These are phyloP conservation scores for Metschnikowia rubicola DNA, from an alignment of 805 yeast species.

Conservation along the genomic window DNA sequence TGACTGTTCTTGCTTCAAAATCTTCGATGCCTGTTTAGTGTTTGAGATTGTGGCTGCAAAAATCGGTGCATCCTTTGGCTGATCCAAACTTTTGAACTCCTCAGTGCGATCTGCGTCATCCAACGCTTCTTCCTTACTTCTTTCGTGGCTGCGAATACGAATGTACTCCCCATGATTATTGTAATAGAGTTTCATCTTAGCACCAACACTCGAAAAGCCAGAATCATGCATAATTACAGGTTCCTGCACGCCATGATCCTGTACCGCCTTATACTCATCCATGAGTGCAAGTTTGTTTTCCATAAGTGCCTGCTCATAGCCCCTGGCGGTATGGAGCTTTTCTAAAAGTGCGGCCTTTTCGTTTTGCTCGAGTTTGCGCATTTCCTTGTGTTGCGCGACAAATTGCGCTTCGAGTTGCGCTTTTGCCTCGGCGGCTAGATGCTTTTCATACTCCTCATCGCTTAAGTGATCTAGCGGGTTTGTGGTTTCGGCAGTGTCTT, in stretches of 20 bases:
- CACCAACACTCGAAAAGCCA: slow-evolving; percentile 3
- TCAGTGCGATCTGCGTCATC: slow-evolving; percentile 43
- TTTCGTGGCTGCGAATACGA: slow-evolving; percentile 33
- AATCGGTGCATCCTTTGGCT: not conserved
- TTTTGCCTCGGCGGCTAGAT: slow-evolving; percentile 3
- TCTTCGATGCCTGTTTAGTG: not conserved
- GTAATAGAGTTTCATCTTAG: slow-evolving; percentile 30
- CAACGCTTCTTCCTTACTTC: slow-evolving; percentile 39
- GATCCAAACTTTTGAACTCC: slow-evolving; percentile 15
- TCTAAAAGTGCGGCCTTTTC: slow-evolving; percentile 22
- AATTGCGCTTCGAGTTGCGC: slow-evolving; percentile 23
- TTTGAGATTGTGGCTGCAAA: not conserved
- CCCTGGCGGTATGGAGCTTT: slow-evolving; percentile 20
- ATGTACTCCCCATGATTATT: slow-evolving; percentile 43
- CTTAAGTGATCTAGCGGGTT: slow-evolving; percentile 9
- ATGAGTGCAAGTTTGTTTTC: slow-evolving; percentile 34
- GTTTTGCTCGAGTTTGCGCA: slow-evolving; percentile 16
- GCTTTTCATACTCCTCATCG: slow-evolving; percentile 29
- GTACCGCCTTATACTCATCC: slow-evolving; percentile 28
- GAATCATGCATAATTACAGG: not conserved
- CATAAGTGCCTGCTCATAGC: slow-evolving; percentile 38
- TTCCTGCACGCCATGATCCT: slow-evolving; percentile 19
- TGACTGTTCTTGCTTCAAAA: not conserved
- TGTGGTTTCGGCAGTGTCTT: slow-evolving; percentile 9
- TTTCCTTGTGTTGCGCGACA: slow-evolving; percentile 5